Conservation (phyloP, 352 stramenopile species). For the Globisporangium echinulatum region DNA sequence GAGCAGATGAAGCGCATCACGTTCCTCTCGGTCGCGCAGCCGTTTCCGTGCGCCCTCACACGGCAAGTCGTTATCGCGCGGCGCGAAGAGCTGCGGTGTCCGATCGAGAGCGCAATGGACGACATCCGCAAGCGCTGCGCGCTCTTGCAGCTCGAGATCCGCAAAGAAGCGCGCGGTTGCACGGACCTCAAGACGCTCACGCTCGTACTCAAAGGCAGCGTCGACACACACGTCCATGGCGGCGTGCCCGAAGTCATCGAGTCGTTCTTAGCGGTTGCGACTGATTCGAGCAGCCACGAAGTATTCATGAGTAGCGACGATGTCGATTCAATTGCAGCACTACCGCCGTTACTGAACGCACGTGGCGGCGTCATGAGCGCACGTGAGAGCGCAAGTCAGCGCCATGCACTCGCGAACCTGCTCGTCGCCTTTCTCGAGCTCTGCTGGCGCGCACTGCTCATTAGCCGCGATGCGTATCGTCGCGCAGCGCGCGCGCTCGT, state of each 20-base stretch:
- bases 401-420: slow-evolving; percentile 42
- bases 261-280: slow-evolving; percentile 32
- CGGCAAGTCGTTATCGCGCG: slow-evolving; percentile 34
- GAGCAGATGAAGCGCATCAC: slow-evolving; percentile 75
- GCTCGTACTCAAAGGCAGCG: slow-evolving; percentile 72
- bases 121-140: slow-evolving; percentile 63
- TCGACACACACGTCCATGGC: slow-evolving; percentile 74
- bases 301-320: not conserved
- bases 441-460: slow-evolving; percentile 47
- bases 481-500: slow-evolving; percentile 6
- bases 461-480: slow-evolving; percentile 56
- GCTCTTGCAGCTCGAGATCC: slow-evolving; percentile 46
- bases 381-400: slow-evolving; percentile 23
- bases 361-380: slow-evolving; percentile 28
- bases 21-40: slow-evolving; percentile 27
- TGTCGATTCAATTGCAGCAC: not conserved
- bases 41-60: slow-evolving; percentile 47
- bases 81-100: slow-evolving; percentile 44
- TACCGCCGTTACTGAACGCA: slow-evolving; percentile 22
- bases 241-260: slow-evolving; percentile 69
- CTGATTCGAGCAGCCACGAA: no score
- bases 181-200: slow-evolving; percentile 73
- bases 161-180: slow-evolving; percentile 32
- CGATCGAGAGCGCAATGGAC: slow-evolving; percentile 72
- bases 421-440: slow-evolving; percentile 52